Conservation (phyloP, 2,329 filamentous ascomycete species). For the Fusarium sp. region DNA sequence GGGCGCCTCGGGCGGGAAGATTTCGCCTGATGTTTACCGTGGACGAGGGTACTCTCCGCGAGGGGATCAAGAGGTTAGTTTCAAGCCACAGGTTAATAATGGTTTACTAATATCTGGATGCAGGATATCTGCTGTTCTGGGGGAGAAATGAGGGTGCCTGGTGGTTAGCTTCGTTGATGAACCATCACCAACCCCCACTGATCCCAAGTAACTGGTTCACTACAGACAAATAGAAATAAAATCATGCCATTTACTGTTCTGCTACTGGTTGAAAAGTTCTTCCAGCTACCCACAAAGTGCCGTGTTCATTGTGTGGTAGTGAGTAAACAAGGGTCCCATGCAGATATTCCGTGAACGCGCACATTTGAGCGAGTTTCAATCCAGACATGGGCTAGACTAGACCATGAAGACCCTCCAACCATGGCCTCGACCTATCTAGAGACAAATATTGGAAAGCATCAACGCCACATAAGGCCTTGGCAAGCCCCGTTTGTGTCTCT, state of each 20-base stretch:
- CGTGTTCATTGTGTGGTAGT: not conserved
- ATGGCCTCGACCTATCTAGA: not conserved
- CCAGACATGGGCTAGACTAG: not conserved
- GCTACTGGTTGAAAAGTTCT: not conserved
- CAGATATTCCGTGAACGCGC: not conserved
- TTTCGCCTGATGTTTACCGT: conserved; percentile 4
- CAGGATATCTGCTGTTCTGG: not conserved
- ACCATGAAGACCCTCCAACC: not conserved
- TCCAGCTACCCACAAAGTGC: not conserved
- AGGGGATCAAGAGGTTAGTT: not conserved
- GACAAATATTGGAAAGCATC: not conserved
- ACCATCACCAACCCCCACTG: not conserved
- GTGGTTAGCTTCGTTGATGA: not conserved
- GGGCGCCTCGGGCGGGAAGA: conserved; percentile 2
- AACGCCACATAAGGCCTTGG: not conserved
- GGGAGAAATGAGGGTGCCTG: not conserved
- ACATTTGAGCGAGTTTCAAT: conserved; percentile 1
- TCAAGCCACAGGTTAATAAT: not conserved
- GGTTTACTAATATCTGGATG: not conserved
- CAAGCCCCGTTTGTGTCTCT: not conserved
- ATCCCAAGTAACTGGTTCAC: not conserved
- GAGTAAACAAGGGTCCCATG: not conserved
- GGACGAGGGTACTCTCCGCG: not conserved
- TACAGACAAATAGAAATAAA: not conserved
- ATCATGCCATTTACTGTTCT: not conserved